Conservation (phyloP, 2,329 filamentous ascomycete genomes). For the Ophiosphaerella korrae region DNA sequence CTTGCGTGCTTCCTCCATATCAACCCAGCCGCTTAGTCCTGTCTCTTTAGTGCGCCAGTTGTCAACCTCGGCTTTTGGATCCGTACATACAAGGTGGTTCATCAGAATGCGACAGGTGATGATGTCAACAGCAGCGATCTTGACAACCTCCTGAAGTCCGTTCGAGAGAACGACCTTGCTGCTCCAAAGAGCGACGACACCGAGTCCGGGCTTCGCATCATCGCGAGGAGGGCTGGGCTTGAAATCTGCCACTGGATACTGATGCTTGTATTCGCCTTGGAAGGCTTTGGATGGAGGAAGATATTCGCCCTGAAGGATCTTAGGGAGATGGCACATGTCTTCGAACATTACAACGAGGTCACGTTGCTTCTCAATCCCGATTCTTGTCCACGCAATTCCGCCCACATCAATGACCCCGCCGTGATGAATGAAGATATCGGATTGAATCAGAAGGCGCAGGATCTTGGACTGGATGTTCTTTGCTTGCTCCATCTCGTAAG, state of each 20-base stretch:
- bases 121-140: slow-evolving; percentile 41
- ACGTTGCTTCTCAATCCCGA: slow-evolving; percentile 27
- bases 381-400: slow-evolving; percentile 33
- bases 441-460: slow-evolving; percentile 34
- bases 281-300: slow-evolving; percentile 34
- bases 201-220: slow-evolving; percentile 14
- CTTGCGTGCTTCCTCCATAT: slow-evolving; percentile 34
- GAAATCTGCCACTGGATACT: slow-evolving; percentile 28
- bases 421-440: slow-evolving; percentile 33
- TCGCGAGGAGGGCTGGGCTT: slow-evolving; percentile 20
- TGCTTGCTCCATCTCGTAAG: slow-evolving; percentile 33
- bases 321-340: slow-evolving; percentile 34
- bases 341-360: slow-evolving; percentile 26
- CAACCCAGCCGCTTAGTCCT: slow-evolving; percentile 26
- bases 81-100: slow-evolving; percentile 38
- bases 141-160: slow-evolving; percentile 33
- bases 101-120: slow-evolving; percentile 38
- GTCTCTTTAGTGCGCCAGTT: slow-evolving; percentile 35
- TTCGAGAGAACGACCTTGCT: slow-evolving; percentile 33
- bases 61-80: slow-evolving; percentile 21
- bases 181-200: slow-evolving; percentile 33
- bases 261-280: slow-evolving; percentile 20
- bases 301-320: slow-evolving; percentile 32
- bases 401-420: slow-evolving; percentile 30
- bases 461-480: slow-evolving; percentile 28